phyloP scores from a whole-genome alignment of 306 rosid species.

The Medicago arabica region DNA sequence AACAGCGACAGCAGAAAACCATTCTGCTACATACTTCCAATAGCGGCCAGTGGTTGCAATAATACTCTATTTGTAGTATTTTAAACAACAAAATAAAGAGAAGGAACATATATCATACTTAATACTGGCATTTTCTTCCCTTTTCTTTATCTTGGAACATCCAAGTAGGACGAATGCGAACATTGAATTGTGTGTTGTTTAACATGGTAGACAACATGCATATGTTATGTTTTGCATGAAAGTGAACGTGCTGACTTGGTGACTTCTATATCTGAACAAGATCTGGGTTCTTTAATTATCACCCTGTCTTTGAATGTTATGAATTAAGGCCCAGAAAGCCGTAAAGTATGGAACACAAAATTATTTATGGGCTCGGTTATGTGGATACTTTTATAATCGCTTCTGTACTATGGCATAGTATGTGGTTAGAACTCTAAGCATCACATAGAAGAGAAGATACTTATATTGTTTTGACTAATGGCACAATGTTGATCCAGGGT shows the following conservation, averaged over 20 bases:
- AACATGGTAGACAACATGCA: constrained; percentile 12
- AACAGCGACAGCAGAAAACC: neutral
- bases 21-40: neutral
- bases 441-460: neutral
- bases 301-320: no score
- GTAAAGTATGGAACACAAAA: no score
- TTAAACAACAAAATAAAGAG: neutral
- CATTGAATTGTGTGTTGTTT: constrained; percentile 11
- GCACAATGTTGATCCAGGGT: neutral
- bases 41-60: neutral
- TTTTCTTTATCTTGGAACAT: neutral
- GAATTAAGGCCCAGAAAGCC: no score
- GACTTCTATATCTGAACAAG: neutral
- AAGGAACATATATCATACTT: constrained; percentile 3
- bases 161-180: neutral
- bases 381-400: neutral
- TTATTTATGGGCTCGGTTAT: no score
- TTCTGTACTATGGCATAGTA: constrained; percentile 4
- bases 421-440: constrained; percentile 12
- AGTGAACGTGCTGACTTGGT: neutral
- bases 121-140: constrained; percentile 14
- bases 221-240: constrained; percentile 4
- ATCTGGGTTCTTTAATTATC: neutral
- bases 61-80: neutral
- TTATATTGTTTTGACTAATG: constrained; percentile 9